These are phyloP conservation scores for Tillandsia fasciculata DNA, from an alignment of 176 grass and related monocot genomes.

Conservation along the genomic window DNA sequence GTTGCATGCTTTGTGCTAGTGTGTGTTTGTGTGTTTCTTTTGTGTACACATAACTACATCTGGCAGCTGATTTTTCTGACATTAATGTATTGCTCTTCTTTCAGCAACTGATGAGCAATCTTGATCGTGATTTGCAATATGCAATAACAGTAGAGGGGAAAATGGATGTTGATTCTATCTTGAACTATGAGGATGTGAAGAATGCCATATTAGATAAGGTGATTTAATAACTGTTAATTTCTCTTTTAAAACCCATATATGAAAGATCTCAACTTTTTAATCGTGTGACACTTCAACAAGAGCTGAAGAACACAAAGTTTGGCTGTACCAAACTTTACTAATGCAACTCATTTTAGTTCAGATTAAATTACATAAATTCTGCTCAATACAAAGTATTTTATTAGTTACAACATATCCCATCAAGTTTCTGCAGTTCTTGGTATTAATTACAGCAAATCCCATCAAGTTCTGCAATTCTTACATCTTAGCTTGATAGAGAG, in stretches of 20 bases:
- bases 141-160: slow-evolving; percentile 86
- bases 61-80: background rate
- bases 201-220: slow-evolving; percentile 92
- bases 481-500: no score
- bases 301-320: background rate
- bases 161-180: slow-evolving; percentile 72
- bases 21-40: background rate
- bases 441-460: no score
- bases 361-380: no score
- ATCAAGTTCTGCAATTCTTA: no score
- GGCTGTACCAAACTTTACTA: no score
- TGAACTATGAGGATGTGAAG: slow-evolving; percentile 95
- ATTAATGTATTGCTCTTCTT: slow-evolving; percentile 19
- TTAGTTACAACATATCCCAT: no score
- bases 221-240: slow-evolving; percentile 1
- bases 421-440: no score
- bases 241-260: background rate
- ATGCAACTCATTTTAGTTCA: no score
- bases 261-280: background rate
- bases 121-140: slow-evolving; percentile 96
- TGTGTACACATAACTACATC: background rate
- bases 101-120: slow-evolving; percentile 84
- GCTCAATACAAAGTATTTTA: no score
- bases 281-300: background rate
- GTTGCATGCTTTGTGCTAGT: no score